Evolutionary conservation across 2,329 filamentous ascomycete species (phyloP), one percentile per base, ranked within the genome.

Genomic region (Zymoseptoria brevis): DNA sequence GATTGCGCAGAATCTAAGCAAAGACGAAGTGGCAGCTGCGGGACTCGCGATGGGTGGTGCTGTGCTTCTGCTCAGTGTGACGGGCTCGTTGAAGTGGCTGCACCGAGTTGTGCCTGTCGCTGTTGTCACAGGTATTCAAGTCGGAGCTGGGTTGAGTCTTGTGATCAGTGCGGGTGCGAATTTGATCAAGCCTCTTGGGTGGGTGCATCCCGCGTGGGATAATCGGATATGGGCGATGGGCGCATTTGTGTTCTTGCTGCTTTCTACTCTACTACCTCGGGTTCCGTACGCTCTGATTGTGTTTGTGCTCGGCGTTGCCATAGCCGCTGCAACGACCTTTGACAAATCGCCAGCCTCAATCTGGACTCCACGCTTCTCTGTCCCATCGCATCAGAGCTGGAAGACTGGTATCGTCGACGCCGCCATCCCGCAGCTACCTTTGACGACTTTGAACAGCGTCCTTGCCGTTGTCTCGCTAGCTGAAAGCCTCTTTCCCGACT

Each of bases 101-200:
- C 86, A 88, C 8, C 76, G 79, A n/a, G 79, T 86, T 13, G 87
- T 95, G 8, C 93, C 93, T 0, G 83, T 92, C 13, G 89, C 92
- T 0, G 88, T 97, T 0, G 87, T 97, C 56, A 96, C 96, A 72
- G 93, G 93, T 29, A 96, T 97, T 65, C 94, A 97, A 75, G 84
- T 96, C 53, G 93, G 93, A 45, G 93, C 93, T 4, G 93, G 93
- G 1, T 78, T 97, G 53, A 90, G 88, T 16, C 81, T 97, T 16
- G 83, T 91, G 57, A 81, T 96, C 59, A 88, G 89, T 11, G 89
- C 90, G 7, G 90, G 89, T 2, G 79, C 80, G 0, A 82, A 79
- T 53, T 80, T 95, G 59, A 79, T 94, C 11, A 78, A 81, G 19
- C 84, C 84, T 2, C 78, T 96, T 3, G 77, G 79, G 11, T 96